These are phyloP conservation scores for Aspergillus sergii DNA, from an alignment of 2,329 filamentous ascomycete species.

Conservation along the genomic window DNA sequence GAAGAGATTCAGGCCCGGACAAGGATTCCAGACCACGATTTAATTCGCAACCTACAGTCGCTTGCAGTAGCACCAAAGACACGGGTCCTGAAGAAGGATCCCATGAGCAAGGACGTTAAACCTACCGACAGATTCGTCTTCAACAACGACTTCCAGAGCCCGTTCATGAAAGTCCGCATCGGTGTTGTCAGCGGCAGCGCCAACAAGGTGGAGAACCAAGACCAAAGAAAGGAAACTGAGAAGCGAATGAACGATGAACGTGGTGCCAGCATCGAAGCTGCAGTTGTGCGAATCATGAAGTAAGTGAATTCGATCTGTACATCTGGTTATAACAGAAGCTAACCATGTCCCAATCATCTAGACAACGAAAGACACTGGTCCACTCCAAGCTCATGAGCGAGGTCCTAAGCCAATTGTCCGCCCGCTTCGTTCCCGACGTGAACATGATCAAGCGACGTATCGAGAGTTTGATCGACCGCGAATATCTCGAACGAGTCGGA, in stretches of 20 bases:
- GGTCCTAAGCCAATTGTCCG: conserved; percentile 51
- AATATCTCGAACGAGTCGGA: conserved; percentile 52
- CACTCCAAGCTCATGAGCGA: conserved; percentile 55
- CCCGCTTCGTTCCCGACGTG: conserved; percentile 54
- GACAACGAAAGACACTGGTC: conserved; percentile 51
- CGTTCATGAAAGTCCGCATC: conserved; percentile 84
- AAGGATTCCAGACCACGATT: conserved; percentile 73
- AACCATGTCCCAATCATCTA: conserved; percentile 18
- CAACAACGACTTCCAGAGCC: conserved; percentile 80
- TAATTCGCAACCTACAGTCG: conserved; percentile 77
- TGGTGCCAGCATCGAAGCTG: conserved; percentile 54
- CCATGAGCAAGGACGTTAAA: conserved; percentile 76
- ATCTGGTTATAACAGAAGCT: not conserved
- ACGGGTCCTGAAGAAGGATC: conserved; percentile 77
- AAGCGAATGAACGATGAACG: conserved; percentile 55
- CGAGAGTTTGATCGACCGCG: conserved; percentile 56
- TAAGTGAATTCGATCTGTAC: conserved; percentile 27
- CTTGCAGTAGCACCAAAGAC: conserved; percentile 83
- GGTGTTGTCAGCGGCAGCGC: conserved; percentile 74
- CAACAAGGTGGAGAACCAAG: conserved; percentile 79
- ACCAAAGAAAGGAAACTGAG: conserved; percentile 57
- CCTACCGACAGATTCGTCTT: conserved; percentile 77
- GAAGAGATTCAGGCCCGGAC: conserved; percentile 84
- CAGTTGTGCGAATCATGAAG: conserved; percentile 59
- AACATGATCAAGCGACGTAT: conserved; percentile 57